Conservation (phyloP, 2,329 filamentous ascomycete genomes). For the Colletotrichum siamense region DNA sequence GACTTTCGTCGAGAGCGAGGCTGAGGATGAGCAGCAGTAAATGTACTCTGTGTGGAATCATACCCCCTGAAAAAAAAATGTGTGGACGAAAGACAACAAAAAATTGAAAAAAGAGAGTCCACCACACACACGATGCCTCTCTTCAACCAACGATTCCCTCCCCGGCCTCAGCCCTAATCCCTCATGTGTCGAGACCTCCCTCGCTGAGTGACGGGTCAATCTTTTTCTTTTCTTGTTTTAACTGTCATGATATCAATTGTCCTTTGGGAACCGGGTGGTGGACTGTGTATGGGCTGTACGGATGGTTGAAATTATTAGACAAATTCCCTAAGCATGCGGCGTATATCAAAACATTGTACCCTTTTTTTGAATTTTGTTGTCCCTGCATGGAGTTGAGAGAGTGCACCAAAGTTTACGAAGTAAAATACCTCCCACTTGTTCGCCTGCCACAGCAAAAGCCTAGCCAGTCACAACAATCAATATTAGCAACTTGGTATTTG, state of each 20-base stretch:
- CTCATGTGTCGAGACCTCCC: background rate
- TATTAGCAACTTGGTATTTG: background rate
- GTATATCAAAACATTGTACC: background rate
- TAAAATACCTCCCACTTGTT: background rate
- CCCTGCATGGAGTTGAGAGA: background rate
- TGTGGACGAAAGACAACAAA: background rate
- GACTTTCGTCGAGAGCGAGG: slow-evolving; percentile 50
- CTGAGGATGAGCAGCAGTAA: slow-evolving; percentile 34
- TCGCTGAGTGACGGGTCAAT: background rate
- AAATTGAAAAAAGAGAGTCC: background rate
- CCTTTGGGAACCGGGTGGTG: background rate
- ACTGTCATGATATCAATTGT: slow-evolving; percentile 17
- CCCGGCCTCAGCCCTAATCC: slow-evolving; percentile 9
- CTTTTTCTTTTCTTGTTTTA: background rate
- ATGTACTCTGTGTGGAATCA: background rate
- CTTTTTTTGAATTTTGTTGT: background rate
- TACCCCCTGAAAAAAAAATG: background rate
- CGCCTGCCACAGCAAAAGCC: background rate
- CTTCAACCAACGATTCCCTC: background rate
- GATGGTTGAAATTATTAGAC: background rate
- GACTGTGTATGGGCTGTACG: background rate
- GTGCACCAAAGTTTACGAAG: background rate
- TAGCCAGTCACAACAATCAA: background rate
- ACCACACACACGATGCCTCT: background rate
- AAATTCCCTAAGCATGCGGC: slow-evolving; percentile 6